These are phyloP conservation scores for Ophiostoma sp. DNA, from an alignment of 2,329 filamentous ascomycete species.

Conservation along the genomic window DNA sequence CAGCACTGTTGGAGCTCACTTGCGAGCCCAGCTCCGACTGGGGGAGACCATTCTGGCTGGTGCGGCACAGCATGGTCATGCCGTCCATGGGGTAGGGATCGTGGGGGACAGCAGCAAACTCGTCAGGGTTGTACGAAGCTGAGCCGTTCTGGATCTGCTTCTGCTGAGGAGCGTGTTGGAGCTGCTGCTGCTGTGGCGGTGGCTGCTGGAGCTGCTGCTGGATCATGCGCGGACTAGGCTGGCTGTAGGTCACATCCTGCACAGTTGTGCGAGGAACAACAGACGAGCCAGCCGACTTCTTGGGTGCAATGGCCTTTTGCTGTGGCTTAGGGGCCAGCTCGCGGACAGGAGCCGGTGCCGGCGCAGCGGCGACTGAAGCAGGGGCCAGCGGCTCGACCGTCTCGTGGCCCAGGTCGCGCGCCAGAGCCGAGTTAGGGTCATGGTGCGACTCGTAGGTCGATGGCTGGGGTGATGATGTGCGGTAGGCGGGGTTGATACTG, in stretches of 20 bases:
- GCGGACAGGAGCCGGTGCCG: not conserved
- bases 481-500: constrained; percentile 90
- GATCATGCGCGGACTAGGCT: constrained; percentile 15
- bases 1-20: constrained; percentile 34
- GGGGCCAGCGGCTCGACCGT: not conserved
- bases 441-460: constrained; percentile 90
- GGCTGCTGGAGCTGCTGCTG: constrained; percentile 20
- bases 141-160: constrained; percentile 30
- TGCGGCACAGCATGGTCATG: constrained; percentile 81
- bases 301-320: not conserved
- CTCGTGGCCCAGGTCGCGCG: constrained; percentile 51
- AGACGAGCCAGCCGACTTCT: not conserved
- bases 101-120: constrained; percentile 73
- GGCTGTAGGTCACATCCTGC: constrained; percentile 8
- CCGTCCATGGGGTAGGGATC: constrained; percentile 25
- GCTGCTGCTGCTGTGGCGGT: constrained; percentile 28
- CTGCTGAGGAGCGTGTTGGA: constrained; percentile 30
- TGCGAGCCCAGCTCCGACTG: constrained; percentile 37
- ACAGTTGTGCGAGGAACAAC: constrained; percentile 9
- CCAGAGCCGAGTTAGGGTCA: constrained; percentile 69
- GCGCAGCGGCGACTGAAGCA: not conserved
- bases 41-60: constrained; percentile 35
- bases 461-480: constrained; percentile 92
- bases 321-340: not conserved
- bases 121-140: constrained; percentile 44